Conservation (phyloP, 805 yeast genomes). For the Clavispora fructus region DNA sequence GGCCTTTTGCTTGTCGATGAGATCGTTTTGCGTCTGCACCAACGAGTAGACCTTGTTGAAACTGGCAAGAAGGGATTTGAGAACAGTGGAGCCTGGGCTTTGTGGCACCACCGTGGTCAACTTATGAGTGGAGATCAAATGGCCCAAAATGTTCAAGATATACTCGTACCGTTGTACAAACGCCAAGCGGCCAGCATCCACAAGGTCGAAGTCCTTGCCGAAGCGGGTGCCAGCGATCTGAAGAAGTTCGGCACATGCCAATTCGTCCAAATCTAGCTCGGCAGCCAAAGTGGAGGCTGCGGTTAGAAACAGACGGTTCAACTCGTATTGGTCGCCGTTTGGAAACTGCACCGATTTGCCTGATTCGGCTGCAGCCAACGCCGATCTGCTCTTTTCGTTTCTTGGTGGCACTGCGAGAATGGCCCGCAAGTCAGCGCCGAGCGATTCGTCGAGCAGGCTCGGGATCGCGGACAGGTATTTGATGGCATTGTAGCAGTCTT, state of each 20-base stretch:
- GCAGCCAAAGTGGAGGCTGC: conserved; percentile 55
- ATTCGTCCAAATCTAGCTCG: conserved; percentile 58
- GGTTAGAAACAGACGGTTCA: conserved; percentile 63
- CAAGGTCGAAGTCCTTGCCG: conserved; percentile 43
- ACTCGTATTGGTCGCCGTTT: conserved; percentile 52
- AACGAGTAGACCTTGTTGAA: conserved; percentile 56
- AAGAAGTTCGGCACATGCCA: conserved; percentile 66
- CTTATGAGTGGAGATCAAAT: conserved; percentile 18
- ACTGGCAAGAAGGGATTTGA: conserved; percentile 45
- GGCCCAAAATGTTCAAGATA: conserved; percentile 59
- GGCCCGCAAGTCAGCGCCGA: conserved; percentile 22
- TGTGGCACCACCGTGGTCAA: conserved; percentile 18
- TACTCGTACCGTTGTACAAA: conserved; percentile 67
- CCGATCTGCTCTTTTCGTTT: conserved; percentile 19
- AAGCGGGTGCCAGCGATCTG: conserved; percentile 37
- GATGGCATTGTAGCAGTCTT: conserved; percentile 13
- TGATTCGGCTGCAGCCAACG: conserved; percentile 8
- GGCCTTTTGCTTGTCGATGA: conserved; percentile 42
- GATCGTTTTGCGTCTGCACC: conserved; percentile 49
- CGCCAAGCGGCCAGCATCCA: conserved; percentile 62
- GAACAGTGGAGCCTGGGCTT: conserved; percentile 15
- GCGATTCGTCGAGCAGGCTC: neutral
- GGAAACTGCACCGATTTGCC: conserved; percentile 37
- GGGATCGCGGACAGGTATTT: conserved; percentile 4
- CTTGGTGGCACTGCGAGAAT: conserved; percentile 31